Evolutionary conservation across 768 basidiomycete genomes (phyloP), one percentile per base, ranked within the genome.

Genomic region (Pulveroboletus sp.): DNA sequence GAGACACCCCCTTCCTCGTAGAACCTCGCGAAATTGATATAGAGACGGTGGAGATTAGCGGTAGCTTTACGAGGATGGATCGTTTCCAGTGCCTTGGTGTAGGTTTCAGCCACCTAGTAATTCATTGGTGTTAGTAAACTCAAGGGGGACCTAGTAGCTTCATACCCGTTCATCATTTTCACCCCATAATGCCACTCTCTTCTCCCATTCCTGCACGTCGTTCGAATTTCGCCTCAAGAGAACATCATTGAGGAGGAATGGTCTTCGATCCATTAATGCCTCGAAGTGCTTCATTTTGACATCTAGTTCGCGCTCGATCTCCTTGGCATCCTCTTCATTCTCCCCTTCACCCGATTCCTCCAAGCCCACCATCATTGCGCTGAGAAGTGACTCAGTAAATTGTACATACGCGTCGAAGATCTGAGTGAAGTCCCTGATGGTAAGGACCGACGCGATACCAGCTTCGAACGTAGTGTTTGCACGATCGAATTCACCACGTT

Each of bases 161-260:
- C 68, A 14, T 55, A 91, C 93, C 77, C 93, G 95, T 58, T 88
- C 90, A 61, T 99, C 94, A 57, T 96, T 82, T 47, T 93, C 86
- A 3, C 89, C 96, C 80, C 83, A 95, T 26, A 98, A 70, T 2
- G 93, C 94, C 17, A 98, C 81, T 32, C 95, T 76, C 70, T 99
- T 99, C 73, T 98, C 96, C 96, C 96, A 99, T 66, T 99, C 96
- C 57, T 96, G 93, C 2, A 98, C 96, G 60, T 99, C 96, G 59
- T 97, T 90, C 5, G 92, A 90, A 74, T 99, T 99, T 60, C 96
- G 75, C 54, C 96, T 74, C 32, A 98, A 68, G 14, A 98, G 72
- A 11, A 98, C 96, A 60, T 97, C 94, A 60, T 99, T 99, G 40
- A 96, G 84, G 54, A 99, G 74, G 77, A 99, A 98, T 3, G 93